These are phyloP conservation scores for Capsicum pubescens DNA, from an alignment of 257 asterid species.

Conservation along the genomic window DNA sequence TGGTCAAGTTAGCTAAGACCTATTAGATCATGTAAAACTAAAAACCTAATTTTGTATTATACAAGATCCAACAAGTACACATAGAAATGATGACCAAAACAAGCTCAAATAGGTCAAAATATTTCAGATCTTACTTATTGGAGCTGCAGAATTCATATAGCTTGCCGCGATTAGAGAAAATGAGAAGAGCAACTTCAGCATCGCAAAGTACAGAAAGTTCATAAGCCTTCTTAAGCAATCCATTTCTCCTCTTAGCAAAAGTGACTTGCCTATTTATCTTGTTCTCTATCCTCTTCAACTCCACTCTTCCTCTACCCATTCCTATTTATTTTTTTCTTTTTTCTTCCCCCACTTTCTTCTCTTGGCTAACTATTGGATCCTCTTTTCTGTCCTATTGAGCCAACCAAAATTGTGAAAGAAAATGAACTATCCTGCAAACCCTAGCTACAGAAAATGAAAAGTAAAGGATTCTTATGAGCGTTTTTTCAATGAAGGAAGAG, in stretches of 20 bases:
- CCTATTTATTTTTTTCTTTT: background rate
- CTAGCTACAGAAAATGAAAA: slow-evolving; percentile 34
- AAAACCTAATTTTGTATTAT: background rate
- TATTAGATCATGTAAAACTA: background rate
- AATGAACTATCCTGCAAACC: slow-evolving; percentile 31
- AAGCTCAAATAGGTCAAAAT: too few relatives aligned
- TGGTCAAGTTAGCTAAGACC: background rate
- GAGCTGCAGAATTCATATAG: slow-evolving; percentile 89
- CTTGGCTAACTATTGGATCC: slow-evolving; percentile 23
- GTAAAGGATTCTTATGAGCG: background rate
- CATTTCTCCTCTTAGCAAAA: slow-evolving; percentile 88
- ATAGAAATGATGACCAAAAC: background rate
- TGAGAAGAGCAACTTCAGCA: slow-evolving; percentile 81
- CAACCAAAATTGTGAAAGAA: slow-evolving; percentile 29
- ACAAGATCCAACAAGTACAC: background rate
- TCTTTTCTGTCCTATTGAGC: slow-evolving; percentile 6
- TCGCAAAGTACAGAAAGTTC: slow-evolving; percentile 84
- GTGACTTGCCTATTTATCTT: slow-evolving; percentile 90
- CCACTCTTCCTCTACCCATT: slow-evolving; percentile 94
- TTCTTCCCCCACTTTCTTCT: slow-evolving; percentile 4
- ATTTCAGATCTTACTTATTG: slow-evolving; percentile 58
- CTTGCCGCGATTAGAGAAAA: slow-evolving; percentile 94
- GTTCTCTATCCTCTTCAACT: slow-evolving; percentile 89
- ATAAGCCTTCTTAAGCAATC: slow-evolving; percentile 79
- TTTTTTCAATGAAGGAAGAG: background rate